Conservation (phyloP, 2,329 filamentous ascomycete species). For the Magnaporthiopsis rhizophila region DNA sequence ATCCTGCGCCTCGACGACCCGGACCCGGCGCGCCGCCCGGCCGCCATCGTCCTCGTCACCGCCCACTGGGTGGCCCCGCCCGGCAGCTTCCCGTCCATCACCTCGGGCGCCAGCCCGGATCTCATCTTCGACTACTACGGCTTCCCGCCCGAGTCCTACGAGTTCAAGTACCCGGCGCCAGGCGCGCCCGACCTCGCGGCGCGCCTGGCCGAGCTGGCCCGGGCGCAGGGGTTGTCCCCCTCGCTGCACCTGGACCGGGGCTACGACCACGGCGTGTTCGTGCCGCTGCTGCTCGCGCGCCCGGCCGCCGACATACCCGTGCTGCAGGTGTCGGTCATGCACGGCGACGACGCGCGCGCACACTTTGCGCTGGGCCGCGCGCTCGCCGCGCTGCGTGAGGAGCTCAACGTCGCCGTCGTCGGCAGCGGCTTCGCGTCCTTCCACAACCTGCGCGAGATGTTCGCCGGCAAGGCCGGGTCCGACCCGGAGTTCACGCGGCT, state of each 20-base stretch:
- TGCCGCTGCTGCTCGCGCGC: constrained; percentile 46
- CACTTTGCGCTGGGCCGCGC: constrained; percentile 47
- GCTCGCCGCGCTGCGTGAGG: constrained; percentile 37
- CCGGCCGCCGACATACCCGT: constrained; percentile 45
- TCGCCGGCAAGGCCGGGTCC: constrained; percentile 16
- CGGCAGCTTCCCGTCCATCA: constrained; percentile 49
- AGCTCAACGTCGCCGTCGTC: constrained; percentile 47
- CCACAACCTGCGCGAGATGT: constrained; percentile 45
- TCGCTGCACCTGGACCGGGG: constrained; percentile 32
- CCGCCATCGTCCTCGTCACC: constrained; percentile 47
- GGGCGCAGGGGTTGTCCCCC: constrained; percentile 34
- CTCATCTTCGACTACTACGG: constrained; percentile 53
- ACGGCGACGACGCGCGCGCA: constrained; percentile 37
- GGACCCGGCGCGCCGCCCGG: constrained; percentile 29
- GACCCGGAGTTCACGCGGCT: constrained; percentile 17
- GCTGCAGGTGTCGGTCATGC: constrained; percentile 48
- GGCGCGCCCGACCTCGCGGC: constrained; percentile 46
- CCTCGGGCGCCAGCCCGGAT: constrained; percentile 35
- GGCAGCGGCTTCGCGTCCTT: constrained; percentile 54
- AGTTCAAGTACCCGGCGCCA: constrained; percentile 46
- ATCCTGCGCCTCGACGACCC: constrained; percentile 46
- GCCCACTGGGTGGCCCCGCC: constrained; percentile 46
- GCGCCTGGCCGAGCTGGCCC: constrained; percentile 37
- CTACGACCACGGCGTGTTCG: constrained; percentile 56
- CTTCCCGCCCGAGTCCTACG: constrained; percentile 48